Base-by-base conservation (phyloP, 1,284 basidiomycete species). In the Boletellus sp. region DNA sequence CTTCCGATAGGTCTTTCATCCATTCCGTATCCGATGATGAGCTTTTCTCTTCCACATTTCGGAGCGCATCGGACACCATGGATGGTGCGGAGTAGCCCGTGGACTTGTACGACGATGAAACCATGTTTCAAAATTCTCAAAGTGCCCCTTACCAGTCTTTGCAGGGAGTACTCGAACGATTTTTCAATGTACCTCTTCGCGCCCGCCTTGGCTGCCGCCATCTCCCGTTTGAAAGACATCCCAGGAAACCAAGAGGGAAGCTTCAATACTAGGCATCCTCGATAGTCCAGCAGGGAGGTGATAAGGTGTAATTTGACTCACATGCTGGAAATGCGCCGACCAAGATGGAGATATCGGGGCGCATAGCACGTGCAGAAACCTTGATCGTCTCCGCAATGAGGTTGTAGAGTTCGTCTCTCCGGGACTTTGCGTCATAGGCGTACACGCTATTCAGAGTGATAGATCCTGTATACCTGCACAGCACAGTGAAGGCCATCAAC, bases 361-460 rank as follows among this genome's bases (percentile, higher is more conserved):
- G 62, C 18, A 65, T 6, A 43, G 44, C 62, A 24, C n/a, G 46
- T 37, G 2, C 35, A 15, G 45, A 28, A 16, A 61, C 39, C 19
- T 57, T 33, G 19, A 55, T 40, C 2, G 47, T 52, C 19, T 48
- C 54, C 3, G 33, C 7, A 48, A 59, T 43, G 7, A 52, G 46
- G 28, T 49, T 51, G 7, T 58, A 30, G 11, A 65, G 51, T 4
- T 54, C 43, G 4, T 69, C 63, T 24, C 51, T 44, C 12, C 30
- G 28, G 3, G 51, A 52, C 28, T 49, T 44, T 19, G 52, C 18
- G 7, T 65, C 59, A 32, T 62, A 67, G 16, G 65, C 60, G 12
- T 69, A 69, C 7, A 65, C 53, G 18, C 57, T 50, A 5, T 53
- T 52, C 47, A 66, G n/a, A 8, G 68, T 53, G 10, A 67, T 57